Base-by-base conservation (phyloP, 2,329 filamentous ascomycete species). In the Mycosphaerelloides madeirae region DNA sequence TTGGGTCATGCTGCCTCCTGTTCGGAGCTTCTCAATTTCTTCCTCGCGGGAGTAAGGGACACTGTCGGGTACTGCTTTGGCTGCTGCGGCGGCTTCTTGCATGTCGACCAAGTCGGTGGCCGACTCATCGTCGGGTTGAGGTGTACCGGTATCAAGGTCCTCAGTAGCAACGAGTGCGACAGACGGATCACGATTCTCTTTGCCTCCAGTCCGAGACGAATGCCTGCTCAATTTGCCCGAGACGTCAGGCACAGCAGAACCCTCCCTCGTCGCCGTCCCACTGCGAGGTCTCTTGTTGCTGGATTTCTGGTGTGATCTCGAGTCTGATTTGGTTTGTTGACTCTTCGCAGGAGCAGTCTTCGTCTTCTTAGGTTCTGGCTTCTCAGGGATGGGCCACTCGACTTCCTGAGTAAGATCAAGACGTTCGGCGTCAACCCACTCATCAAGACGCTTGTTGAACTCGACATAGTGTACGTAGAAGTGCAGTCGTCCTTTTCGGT, bases 391-490 rank as follows among this genome's bases (percentile, higher is more conserved):
- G 15, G 93, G 93, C 90, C 93, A 98, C 70, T 98, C 93, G 43
- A 98, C 93, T 59, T 96, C 90, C 55, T 88, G 83, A 1, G 78
- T 75, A 46, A 98, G 83, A 65, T 97, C 88, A 55, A 98, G 87
- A 29, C 93, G 80, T 29, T 80, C 76, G 22, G 85, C 79, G 1
- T 85, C 77, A 8, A 98, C 83, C 93, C 93, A 98, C 74, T 98
- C 93, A 57, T 83, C 79, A 25, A 83, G 71, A 73, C 81, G 80
- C 59, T 97, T 97, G 71, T 97, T 97, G 79, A 96, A 97, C 61
- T 95, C 94, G 63, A 95, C 88, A 65, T 96, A 97, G 67, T 97
- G 95, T 60, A 95, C 94, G 68, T 96, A 96, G 63, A 91, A 96
- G 43, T 87, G 85, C 31, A 87, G 84, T 13, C 85, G 84, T 60